phyloP scores from a whole-genome alignment of 2,329 filamentous ascomycete genomes.

The Verticillium klebahnii region DNA sequence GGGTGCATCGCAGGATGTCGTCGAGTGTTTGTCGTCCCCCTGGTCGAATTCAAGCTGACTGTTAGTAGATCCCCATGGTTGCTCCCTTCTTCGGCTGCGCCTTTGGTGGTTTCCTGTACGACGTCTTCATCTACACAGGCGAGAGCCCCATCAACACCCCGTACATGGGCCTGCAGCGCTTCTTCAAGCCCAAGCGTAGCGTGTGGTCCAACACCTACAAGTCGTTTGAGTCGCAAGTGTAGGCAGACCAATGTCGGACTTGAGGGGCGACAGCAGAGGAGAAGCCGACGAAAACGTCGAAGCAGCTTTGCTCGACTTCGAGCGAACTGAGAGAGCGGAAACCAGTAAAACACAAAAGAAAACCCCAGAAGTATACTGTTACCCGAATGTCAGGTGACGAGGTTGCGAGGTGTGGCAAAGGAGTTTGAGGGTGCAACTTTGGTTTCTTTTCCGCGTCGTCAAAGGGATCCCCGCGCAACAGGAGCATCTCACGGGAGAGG shows the following conservation, averaged over 20 bases:
- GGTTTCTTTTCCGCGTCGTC: not conserved
- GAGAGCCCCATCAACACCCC: slow-evolving; percentile 67
- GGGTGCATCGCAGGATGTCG: slow-evolving; percentile 1
- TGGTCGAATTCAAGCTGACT: not conserved
- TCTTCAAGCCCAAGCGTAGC: slow-evolving; percentile 30
- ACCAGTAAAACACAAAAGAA: not conserved
- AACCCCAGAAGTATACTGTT: not conserved
- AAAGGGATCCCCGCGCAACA: not conserved
- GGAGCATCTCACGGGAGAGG: not conserved
- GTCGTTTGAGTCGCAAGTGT: not conserved
- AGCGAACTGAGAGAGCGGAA: not conserved
- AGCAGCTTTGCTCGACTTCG: not conserved
- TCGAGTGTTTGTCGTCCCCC: not conserved
- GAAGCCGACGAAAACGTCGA: not conserved
- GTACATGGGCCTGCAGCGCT: slow-evolving; percentile 55
- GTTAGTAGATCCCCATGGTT: slow-evolving; percentile 64
- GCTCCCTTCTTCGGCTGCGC: slow-evolving; percentile 61
- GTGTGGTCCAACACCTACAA: slow-evolving; percentile 22
- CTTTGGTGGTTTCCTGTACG: slow-evolving; percentile 64
- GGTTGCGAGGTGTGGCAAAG: not conserved
- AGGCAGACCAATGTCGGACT: not conserved
- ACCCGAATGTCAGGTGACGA: not conserved
- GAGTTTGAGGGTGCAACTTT: not conserved
- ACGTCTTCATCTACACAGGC: slow-evolving; percentile 64
- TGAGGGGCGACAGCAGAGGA: not conserved